Evolutionary conservation across 140 eudicot genomes (phyloP), one percentile per base, ranked within the genome.

Genomic region (Senecio squalidus): DNA sequence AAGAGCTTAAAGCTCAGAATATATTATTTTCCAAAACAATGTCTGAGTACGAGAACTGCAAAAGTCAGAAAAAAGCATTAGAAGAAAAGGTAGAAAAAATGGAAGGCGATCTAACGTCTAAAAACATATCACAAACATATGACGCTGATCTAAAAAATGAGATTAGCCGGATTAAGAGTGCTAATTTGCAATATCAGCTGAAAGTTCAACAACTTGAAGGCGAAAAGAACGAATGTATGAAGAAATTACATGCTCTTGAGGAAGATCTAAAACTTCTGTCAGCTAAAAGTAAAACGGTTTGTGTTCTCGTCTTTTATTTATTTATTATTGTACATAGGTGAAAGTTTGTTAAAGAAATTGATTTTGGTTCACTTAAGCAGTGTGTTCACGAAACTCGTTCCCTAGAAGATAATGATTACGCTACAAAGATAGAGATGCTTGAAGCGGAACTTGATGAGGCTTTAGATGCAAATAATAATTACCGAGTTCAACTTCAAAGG

Each of bases 391-490:
- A 73, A 22, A 38, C 25, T 30, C 52, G 18, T 54, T 58, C 58
- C 24, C 72, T 64, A 59, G 83, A 66, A 24, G 79, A 55, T 40
- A 44, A 43, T 44, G 82, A 81, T 78, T 63, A 64, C 29, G 44
- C 55, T 62, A 68, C 74, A 17, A 82, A 76, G 60, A 61, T 75
- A 33, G 76, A 79, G 72, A 50, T 71, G 78, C 89, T 78, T 60
- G 86, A 82, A 74, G 66, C 75, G 23, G 85, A 84, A 46, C 86
- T 76, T 55, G 90, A 75, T 50, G 86, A 77, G 75, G 84, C 82
- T 38, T 69, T 72, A 20, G 82, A 78, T 55, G 84, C 84, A 39
- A 80, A 75, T 33, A 78, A 75, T 29, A 81, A 61, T 29, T 78
- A 81, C 73, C 66, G 79, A 62, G 58, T 45, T 58, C 89, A 81